Base-by-base conservation (phyloP, 2,329 filamentous ascomycete genomes). In the Lasiodiplodia sp. region DNA sequence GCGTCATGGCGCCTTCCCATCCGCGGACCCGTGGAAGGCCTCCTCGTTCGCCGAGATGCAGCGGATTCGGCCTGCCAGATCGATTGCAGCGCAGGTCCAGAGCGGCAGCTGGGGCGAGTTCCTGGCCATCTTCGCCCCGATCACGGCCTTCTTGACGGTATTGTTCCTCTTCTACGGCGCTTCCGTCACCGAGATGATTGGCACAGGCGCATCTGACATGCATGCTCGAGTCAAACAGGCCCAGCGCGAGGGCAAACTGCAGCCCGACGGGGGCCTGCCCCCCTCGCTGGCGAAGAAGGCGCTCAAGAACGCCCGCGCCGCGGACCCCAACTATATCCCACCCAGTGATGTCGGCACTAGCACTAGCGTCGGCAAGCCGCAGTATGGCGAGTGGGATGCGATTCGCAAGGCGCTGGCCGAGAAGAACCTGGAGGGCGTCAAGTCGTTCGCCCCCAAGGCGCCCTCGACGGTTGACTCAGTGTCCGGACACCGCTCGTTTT, bases 1-100 rank as follows among this genome's bases (percentile, higher is more conserved):
- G 47, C 81, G 80, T 21, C 94, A 90, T 2, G 93, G 92, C 3
- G 87, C 90, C 23, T 97, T 98, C 75, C 96, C 96, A 0, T 85
- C 89, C 4, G 90, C 91, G 71, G 83, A 88, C 31, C 79, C 76
- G 49, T 80, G 79, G 79, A 80, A 81, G 64, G 74, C 58, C 5
- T 23, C 56, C 6, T 53, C 47, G 2, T 23, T 38, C 14, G 53
- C 52, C 31, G 60, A 65, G 18, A 65, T 68, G 25, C 4, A 23
- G 16, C 38, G 52, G 34, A 68, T 68, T 40, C 70, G 71, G 14
- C 77, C 78, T 14, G 82, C 83, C 5, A 81, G 82, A 44, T 77
- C 76, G 31, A 84, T 85, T 55, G 81, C 83, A 31, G 85, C 83
- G 0, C 79, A 85, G 66, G 82, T 85, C 57, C 84, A 84, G 70